Percentiles rank a stretch among this genome's conserved stretches.
Evolutionary conservation across 768 basidiomycete genomes (phyloP).

Genomic region (Stropharia rugosoannulata): DNA sequence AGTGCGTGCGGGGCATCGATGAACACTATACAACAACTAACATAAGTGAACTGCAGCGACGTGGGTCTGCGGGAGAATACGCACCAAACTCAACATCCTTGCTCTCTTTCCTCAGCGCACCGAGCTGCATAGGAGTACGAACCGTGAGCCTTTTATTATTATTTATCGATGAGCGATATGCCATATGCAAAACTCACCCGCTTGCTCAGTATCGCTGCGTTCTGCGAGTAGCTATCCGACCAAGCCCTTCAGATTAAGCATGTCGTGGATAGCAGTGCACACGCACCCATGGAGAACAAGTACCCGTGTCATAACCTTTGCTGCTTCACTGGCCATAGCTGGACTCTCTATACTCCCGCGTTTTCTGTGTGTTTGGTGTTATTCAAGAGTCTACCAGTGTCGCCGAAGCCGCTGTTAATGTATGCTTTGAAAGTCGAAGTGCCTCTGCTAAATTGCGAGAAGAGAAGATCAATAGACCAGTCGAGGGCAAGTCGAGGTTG

Average conservation of each 20-base stretch:
- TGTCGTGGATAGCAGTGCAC: neutral
- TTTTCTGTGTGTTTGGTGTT: too few species aligned
- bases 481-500: too few species aligned
- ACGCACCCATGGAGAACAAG: constrained; percentile 43
- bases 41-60: neutral
- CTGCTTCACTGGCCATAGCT: neutral
- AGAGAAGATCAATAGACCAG: too few species aligned
- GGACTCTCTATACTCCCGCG: too few species aligned
- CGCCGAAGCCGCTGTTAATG: too few species aligned
- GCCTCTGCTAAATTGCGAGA: too few species aligned
- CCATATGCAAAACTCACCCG: constrained; percentile 41
- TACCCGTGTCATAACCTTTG: constrained; percentile 25
- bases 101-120: constrained; percentile 70
- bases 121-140: constrained; percentile 43
- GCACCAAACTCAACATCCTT: constrained; percentile 67
- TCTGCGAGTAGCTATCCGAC: constrained; percentile 65
- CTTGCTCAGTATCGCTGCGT: constrained; percentile 68
- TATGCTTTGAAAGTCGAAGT: too few species aligned
- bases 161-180: neutral
- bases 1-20: constrained; percentile 70
- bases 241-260: neutral
- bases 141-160: neutral
- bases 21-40: constrained; percentile 50
- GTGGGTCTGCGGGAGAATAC: constrained; percentile 6
- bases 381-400: too few species aligned